A percentile compares a stretch with the other conserved stretches of the same genome.
phyloP scores from a whole-genome alignment of 176 grass and related monocot species.

The Carex parvula region DNA sequence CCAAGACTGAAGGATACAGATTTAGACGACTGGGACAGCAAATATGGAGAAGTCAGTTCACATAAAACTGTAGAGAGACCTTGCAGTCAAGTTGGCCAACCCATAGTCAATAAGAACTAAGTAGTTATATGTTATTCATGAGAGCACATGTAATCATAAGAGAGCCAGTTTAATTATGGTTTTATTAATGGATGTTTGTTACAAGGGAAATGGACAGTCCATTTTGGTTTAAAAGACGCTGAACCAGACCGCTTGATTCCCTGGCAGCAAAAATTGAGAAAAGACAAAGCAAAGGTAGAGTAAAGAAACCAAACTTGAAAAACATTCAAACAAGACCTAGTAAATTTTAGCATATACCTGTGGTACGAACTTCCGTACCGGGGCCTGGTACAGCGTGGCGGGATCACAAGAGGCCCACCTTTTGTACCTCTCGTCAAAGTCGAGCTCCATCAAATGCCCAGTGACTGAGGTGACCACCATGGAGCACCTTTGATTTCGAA shows the following conservation, averaged over 20 bases:
- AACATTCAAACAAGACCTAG: neutral
- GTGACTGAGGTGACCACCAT: constrained; percentile 96
- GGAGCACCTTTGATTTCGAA: constrained; percentile 44
- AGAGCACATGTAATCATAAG: too few species aligned
- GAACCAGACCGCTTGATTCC: neutral
- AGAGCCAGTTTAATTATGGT: neutral
- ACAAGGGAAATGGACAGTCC: neutral
- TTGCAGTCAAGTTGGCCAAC: neutral
- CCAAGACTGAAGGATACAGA: neutral
- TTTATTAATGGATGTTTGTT: neutral
- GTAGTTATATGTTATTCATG: too few species aligned
- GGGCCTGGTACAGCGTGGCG: constrained; percentile 64
- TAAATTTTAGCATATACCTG: constrained; percentile 48
- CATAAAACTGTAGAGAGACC: neutral
- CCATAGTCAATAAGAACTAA: too few species aligned
- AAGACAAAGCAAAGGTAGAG: neutral
- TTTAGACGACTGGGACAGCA: neutral
- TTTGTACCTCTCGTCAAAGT: constrained; percentile 85
- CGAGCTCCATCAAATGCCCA: constrained; percentile 95
- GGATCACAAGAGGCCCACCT: constrained; percentile 90
- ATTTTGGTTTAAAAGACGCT: neutral
- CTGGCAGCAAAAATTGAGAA: neutral
- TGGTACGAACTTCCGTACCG: constrained; percentile 74
- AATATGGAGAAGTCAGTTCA: neutral
- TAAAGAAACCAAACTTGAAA: neutral